Conservation (phyloP, 768 basidiomycete genomes). For the Lactarius tabidus region DNA sequence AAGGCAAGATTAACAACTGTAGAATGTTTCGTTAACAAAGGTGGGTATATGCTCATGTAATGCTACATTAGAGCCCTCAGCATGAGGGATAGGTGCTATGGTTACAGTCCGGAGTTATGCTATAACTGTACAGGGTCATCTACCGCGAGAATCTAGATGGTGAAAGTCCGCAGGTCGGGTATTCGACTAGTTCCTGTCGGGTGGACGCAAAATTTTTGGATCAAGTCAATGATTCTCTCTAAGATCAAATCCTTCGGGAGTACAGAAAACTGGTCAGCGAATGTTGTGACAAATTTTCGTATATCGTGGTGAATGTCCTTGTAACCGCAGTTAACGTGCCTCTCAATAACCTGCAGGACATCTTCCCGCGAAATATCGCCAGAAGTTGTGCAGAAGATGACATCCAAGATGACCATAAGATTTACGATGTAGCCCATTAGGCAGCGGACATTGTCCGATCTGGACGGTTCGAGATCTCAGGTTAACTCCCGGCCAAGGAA, state of each 20-base stretch:
- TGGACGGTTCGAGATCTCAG: not conserved
- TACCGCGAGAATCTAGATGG: no score
- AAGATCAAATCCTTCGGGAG: slow-evolving; percentile 3
- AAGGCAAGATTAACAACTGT: no score
- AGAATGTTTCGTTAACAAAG: no score
- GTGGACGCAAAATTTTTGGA: not conserved
- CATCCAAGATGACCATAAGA: slow-evolving; percentile 3
- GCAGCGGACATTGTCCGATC: not conserved
- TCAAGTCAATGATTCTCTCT: slow-evolving; percentile 11
- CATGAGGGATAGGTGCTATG: no score
- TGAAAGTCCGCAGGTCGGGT: no score
- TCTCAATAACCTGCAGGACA: not conserved
- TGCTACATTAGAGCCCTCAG: no score
- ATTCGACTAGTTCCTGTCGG: no score
- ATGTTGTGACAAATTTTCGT: not conserved
- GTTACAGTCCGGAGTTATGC: no score
- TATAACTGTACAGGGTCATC: no score
- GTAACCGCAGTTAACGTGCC: not conserved
- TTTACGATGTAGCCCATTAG: slow-evolving; percentile 13
- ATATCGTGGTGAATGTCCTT: slow-evolving; percentile 1
- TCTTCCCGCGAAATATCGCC: not conserved
- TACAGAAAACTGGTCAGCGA: not conserved
- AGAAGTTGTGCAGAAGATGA: not conserved
- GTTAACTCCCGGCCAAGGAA: not conserved
- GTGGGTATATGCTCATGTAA: no score